These are phyloP conservation scores for Euphorbia peplus DNA, from an alignment of 345 rosid genomes.

Conservation along the genomic window DNA sequence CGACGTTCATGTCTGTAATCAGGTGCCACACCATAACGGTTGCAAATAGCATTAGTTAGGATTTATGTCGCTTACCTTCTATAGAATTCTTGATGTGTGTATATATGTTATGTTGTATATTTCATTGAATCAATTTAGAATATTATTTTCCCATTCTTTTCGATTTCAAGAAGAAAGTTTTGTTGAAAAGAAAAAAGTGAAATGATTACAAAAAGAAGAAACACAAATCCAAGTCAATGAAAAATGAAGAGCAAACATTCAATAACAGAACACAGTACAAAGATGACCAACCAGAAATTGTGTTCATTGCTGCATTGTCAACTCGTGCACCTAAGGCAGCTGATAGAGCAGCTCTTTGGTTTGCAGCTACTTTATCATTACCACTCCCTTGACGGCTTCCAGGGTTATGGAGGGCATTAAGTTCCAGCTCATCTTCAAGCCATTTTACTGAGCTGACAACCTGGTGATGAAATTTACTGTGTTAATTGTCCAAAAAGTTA, in stretches of 20 bases:
- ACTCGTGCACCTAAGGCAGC: slow-evolving; percentile 94
- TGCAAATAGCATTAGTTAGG: too few relatives aligned
- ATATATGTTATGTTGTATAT: too few relatives aligned
- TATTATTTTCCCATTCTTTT: too few relatives aligned
- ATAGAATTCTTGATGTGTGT: too few relatives aligned
- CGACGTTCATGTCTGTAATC: too few relatives aligned
- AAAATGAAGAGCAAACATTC: slow-evolving; percentile 1
- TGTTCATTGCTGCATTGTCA: slow-evolving; percentile 79
- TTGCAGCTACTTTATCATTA: slow-evolving; percentile 88
- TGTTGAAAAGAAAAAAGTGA: background rate
- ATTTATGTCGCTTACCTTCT: too few relatives aligned
- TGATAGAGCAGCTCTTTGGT: slow-evolving; percentile 85
- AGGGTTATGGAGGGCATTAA: slow-evolving; percentile 93
- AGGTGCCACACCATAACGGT: too few relatives aligned
- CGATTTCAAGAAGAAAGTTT: background rate
- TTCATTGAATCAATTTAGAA: too few relatives aligned
- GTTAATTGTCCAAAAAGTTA: background rate
- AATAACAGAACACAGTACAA: slow-evolving; percentile 11
- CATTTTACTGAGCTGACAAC: slow-evolving; percentile 98
- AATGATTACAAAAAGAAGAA: background rate
- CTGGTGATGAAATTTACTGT: slow-evolving; percentile 31
- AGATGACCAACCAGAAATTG: slow-evolving; percentile 99
- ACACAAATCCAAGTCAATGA: background rate
- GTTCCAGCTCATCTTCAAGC: slow-evolving; percentile 99
- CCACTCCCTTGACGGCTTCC: slow-evolving; percentile 90